Evolutionary conservation across 1,139 yeast genomes (phyloP).

Genomic region (Suhomyces chickasaworum): DNA sequence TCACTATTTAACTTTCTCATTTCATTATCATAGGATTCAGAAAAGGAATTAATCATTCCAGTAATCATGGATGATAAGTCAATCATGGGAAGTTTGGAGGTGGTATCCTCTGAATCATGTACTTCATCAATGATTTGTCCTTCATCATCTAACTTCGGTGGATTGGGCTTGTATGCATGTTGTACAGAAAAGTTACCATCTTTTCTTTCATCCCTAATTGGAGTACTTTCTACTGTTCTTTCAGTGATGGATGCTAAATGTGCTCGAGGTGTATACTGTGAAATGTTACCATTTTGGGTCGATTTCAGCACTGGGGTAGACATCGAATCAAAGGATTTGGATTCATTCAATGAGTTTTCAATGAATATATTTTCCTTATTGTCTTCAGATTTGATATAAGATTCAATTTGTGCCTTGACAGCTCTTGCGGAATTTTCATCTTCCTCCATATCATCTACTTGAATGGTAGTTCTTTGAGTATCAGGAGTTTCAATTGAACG

Average conservation of each 20-base stretch:
- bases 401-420: constrained; percentile 37
- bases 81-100: constrained; percentile 27
- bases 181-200: constrained; percentile 14
- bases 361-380: constrained; percentile 48
- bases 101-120: neutral
- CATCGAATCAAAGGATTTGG: constrained; percentile 26
- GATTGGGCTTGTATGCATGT: constrained; percentile 31
- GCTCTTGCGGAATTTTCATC: constrained; percentile 29
- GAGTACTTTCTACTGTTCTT: constrained; percentile 37
- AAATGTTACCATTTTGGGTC: constrained; percentile 8
- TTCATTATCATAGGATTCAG: constrained; percentile 40
- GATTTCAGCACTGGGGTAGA: constrained; percentile 35
- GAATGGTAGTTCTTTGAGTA: constrained; percentile 49
- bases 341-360: constrained; percentile 22
- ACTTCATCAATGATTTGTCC: constrained; percentile 29
- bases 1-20: constrained; percentile 26
- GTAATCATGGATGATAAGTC: constrained; percentile 43
- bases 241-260: constrained; percentile 46
- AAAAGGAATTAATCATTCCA: constrained; percentile 47
- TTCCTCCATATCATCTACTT: constrained; percentile 43
- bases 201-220: constrained; percentile 21
- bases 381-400: constrained; percentile 35
- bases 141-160: constrained; percentile 37
- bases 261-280: constrained; percentile 14
- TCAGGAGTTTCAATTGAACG: constrained; percentile 44